A percentile compares a stretch with the other conserved stretches of the same genome.
Evolutionary conservation across 805 yeast genomes (phyloP).

Genomic region (Yamadazyma phyllophila): DNA sequence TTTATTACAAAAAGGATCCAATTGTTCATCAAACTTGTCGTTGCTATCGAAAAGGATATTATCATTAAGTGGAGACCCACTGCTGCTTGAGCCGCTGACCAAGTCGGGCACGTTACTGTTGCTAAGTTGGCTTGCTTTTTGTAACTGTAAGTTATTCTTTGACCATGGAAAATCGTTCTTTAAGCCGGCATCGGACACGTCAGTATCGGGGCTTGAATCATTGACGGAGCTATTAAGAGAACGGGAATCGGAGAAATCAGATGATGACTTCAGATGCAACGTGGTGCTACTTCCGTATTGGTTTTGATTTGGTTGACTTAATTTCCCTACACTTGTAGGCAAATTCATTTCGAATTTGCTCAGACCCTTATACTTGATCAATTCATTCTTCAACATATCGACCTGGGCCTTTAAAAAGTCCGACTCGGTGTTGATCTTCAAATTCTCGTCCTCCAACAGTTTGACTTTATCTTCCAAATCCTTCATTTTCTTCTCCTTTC

Average conservation of each 20-base stretch:
- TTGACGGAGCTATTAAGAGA: slow-evolving; percentile 11
- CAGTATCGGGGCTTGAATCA: slow-evolving; percentile 18
- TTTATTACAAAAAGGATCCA: slow-evolving; percentile 71
- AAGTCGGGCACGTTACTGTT: slow-evolving; percentile 30
- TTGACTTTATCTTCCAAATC: slow-evolving; percentile 80
- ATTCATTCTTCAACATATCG: slow-evolving; percentile 66
- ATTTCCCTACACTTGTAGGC: slow-evolving; percentile 31
- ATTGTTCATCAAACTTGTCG: slow-evolving; percentile 60
- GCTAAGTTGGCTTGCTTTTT: neutral
- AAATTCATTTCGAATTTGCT: slow-evolving; percentile 27
- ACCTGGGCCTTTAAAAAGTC: slow-evolving; percentile 77
- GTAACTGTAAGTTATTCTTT: slow-evolving; percentile 3
- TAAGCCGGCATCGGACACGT: slow-evolving; percentile 6
- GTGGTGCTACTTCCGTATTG: slow-evolving; percentile 15
- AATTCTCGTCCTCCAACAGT: slow-evolving; percentile 66
- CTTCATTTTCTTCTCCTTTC: slow-evolving; percentile 83
- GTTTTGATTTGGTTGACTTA: slow-evolving; percentile 10
- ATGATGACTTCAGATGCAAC: slow-evolving; percentile 9
- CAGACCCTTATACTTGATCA: slow-evolving; percentile 54
- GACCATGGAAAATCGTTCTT: slow-evolving; percentile 13
- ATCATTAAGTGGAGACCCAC: slow-evolving; percentile 40
- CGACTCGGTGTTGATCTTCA: slow-evolving; percentile 66
- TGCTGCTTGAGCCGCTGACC: slow-evolving; percentile 34
- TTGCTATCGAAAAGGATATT: slow-evolving; percentile 34
- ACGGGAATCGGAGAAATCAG: slow-evolving; percentile 13